Evolutionary conservation across 805 yeast species (phyloP), one percentile per base, ranked within the genome.

Genomic region (Metschnikowia orientalis): DNA sequence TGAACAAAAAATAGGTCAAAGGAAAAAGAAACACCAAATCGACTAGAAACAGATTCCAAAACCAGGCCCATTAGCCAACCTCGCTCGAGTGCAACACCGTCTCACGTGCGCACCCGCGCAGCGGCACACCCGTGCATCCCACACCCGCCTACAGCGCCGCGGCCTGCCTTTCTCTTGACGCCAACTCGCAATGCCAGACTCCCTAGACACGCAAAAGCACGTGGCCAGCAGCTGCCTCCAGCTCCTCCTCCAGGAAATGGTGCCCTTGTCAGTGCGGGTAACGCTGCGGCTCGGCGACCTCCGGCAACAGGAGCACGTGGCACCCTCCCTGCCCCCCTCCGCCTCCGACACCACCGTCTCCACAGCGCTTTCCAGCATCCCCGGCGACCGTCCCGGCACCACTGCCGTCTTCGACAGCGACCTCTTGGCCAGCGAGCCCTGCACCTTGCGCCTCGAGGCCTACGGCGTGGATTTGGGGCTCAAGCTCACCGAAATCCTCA

Each of bases 401-500:
- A 63, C 67, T 11, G 58, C 50, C 4, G 57, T 67, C 3, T 53
- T 70, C 17, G 61, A 69, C 12, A 57, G 60, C 19, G 49, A 52
- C 1, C 44, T 53, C 4, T 33, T 68, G 14, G 42, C 53, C 18
- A 57, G 63, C 26, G 79, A 75, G 32, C 81, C 73, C 38, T 76
- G 75, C 9, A 60, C 70, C 14, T 67, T 68, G 41, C 65, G 88
- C 25, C 61, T 87, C 6, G 92, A 86, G 47, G 63, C 61, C 4
- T 75, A 79, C 35, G 97, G 97, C 0, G 82, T 69, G 54, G 66
- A 70, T 22, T 67, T 85, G 2, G 95, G 95, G 1, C 58, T 68
- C 9, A 76, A 73, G 40, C 61, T 71, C 28, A 69, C 74, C 26
- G 73, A 74, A 26, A 62, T 72, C 10, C 61, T 71, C 35, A 55